A percentile compares a stretch with the other conserved stretches of the same genome.
phyloP scores from a whole-genome alignment of 1,139 yeast genomes.

The Pneumocystis murina region DNA sequence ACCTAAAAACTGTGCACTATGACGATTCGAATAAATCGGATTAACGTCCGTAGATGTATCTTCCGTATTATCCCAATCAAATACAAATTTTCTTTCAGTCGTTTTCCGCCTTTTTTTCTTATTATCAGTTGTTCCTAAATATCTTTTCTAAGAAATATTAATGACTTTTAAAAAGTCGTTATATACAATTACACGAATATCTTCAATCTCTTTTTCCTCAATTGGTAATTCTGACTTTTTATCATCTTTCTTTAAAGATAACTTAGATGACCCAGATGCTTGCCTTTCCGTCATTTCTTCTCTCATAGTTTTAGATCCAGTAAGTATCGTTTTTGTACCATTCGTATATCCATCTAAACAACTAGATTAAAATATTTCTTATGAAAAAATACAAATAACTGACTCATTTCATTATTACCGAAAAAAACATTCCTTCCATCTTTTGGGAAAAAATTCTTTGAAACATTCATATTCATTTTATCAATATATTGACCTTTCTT shows the following conservation, averaged over 20 bases:
- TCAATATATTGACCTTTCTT: constrained; percentile 13
- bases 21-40: constrained; percentile 26
- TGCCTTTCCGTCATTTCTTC: background rate
- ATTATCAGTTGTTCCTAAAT: constrained; percentile 1
- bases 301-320: background rate
- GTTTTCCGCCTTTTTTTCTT: constrained; percentile 13
- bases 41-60: constrained; percentile 41
- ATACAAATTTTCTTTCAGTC: constrained; percentile 34
- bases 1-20: constrained; percentile 18
- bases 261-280: constrained; percentile 1
- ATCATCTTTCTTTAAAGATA: constrained; percentile 5
- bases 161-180: background rate
- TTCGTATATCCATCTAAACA: background rate
- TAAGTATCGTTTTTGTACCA: background rate
- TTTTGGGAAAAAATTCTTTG: background rate
- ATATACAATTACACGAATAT: background rate
- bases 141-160: background rate
- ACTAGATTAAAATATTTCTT: background rate
- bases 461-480: constrained; percentile 1
- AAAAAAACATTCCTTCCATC: background rate
- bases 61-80: constrained; percentile 56
- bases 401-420: background rate
- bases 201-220: constrained; percentile 7
- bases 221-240: constrained; percentile 7
- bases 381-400: background rate